A percentile compares a stretch with the other conserved stretches of the same genome.
Evolutionary conservation across 140 eudicot genomes (phyloP).

Genomic region (Anethum foeniculum): DNA sequence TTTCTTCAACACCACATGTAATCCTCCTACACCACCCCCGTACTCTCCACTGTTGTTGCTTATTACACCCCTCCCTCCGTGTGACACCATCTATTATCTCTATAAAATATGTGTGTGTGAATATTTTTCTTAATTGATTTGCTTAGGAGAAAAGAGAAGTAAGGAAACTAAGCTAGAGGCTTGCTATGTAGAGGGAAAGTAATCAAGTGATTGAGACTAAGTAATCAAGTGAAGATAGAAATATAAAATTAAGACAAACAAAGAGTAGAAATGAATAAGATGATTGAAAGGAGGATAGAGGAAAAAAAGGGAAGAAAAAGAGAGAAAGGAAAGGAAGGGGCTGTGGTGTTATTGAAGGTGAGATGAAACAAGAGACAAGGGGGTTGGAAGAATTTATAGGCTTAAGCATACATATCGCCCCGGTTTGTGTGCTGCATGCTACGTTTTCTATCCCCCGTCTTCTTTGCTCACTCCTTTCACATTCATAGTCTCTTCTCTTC

Average conservation of each 20-base stretch:
- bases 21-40: constrained; percentile 6
- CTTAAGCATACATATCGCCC: constrained; percentile 17
- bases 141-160: background rate
- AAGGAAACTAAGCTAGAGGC: background rate
- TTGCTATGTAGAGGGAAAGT: background rate
- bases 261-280: background rate
- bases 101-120: background rate
- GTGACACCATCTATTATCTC: background rate
- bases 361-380: constrained; percentile 5
- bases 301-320: background rate
- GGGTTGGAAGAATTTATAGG: constrained; percentile 16
- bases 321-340: background rate
- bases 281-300: background rate
- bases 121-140: background rate
- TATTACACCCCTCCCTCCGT: background rate
- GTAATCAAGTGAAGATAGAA: background rate
- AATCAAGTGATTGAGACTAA: background rate
- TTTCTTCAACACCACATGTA: constrained; percentile 39
- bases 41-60: constrained; percentile 18
- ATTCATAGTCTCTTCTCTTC: background rate
- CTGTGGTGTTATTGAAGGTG: background rate
- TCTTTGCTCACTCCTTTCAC: constrained; percentile 4
- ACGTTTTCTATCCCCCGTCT: background rate
- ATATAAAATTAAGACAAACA: background rate
- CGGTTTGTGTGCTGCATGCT: constrained; percentile 18